Percentiles rank a stretch among this genome's conserved stretches.
Evolutionary conservation across 2,329 filamentous ascomycete species (phyloP).

Genomic region (Calonectria montana): DNA sequence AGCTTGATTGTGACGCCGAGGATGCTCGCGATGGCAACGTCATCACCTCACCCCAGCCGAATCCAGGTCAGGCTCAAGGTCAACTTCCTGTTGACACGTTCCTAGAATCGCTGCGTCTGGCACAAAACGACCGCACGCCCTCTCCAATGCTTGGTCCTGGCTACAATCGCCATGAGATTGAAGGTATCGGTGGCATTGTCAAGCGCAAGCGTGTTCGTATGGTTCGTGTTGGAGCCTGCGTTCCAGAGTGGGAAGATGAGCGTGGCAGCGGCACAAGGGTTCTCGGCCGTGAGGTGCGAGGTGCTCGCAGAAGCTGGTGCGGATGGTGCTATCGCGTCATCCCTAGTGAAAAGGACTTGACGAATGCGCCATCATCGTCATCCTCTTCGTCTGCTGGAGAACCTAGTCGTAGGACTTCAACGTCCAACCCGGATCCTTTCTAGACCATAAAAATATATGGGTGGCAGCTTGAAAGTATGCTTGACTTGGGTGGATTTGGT

Average conservation of each 20-base stretch:
- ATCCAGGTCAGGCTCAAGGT: slow-evolving; percentile 27
- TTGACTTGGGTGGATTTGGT: background rate
- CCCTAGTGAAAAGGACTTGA: slow-evolving; percentile 63
- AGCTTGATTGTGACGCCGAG: slow-evolving; percentile 87
- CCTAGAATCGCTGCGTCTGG: slow-evolving; percentile 45
- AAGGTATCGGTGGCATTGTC: slow-evolving; percentile 88
- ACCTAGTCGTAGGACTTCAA: slow-evolving; percentile 36
- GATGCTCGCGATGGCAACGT: slow-evolving; percentile 66
- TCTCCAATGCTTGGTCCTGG: slow-evolving; percentile 72
- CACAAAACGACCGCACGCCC: slow-evolving; percentile 53
- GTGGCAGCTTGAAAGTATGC: background rate
- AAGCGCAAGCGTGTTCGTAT: slow-evolving; percentile 90
- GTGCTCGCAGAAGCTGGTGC: slow-evolving; percentile 83
- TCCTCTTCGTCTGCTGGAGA: slow-evolving; percentile 38
- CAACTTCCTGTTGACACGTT: slow-evolving; percentile 39
- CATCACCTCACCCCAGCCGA: slow-evolving; percentile 22
- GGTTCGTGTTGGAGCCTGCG: slow-evolving; percentile 83
- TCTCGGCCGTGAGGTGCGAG: slow-evolving; percentile 76
- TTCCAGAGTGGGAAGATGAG: slow-evolving; percentile 88
- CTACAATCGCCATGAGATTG: slow-evolving; percentile 88
- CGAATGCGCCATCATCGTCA: slow-evolving; percentile 39
- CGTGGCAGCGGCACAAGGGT: slow-evolving; percentile 69
- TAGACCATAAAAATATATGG: slow-evolving; percentile 22
- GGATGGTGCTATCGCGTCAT: slow-evolving; percentile 89
- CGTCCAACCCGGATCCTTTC: slow-evolving; percentile 32